These are phyloP conservation scores for Schizothecium vesticola DNA, from an alignment of 495 filamentous ascomycete genomes.

Conservation along the genomic window DNA sequence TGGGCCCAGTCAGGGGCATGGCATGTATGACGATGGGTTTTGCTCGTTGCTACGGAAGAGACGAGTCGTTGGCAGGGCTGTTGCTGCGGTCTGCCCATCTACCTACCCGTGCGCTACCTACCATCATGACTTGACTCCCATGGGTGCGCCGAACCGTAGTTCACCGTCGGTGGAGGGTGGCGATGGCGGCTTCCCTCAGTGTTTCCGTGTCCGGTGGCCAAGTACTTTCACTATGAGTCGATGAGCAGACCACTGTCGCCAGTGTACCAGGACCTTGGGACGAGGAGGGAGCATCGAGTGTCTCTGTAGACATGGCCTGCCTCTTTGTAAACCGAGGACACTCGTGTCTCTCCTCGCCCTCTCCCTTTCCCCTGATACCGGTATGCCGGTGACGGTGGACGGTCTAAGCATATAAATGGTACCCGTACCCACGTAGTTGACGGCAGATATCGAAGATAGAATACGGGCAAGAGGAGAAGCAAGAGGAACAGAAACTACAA, in stretches of 20 bases:
- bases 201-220: not conserved
- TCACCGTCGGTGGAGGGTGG: not conserved
- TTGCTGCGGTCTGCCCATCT: not conserved
- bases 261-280: not conserved
- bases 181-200: not conserved
- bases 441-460: too few relatives aligned
- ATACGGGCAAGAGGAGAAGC: too few relatives aligned
- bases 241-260: too few relatives aligned
- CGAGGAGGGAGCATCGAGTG: not conserved
- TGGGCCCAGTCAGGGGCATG: not conserved
- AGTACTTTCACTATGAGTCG: not conserved
- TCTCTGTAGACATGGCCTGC: not conserved
- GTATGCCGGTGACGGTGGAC: not conserved
- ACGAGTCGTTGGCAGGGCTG: not conserved
- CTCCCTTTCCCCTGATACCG: not conserved
- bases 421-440: too few relatives aligned
- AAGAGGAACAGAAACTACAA: too few relatives aligned
- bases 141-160: not conserved
- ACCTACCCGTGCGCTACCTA: not conserved
- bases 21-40: not conserved
- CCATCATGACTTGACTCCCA: not conserved
- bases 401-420: too few relatives aligned
- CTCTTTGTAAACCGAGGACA: too few relatives aligned
- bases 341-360: not conserved
- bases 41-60: not conserved